phyloP scores from a whole-genome alignment of 1,284 basidiomycete genomes.

The Abortiporus biennis region DNA sequence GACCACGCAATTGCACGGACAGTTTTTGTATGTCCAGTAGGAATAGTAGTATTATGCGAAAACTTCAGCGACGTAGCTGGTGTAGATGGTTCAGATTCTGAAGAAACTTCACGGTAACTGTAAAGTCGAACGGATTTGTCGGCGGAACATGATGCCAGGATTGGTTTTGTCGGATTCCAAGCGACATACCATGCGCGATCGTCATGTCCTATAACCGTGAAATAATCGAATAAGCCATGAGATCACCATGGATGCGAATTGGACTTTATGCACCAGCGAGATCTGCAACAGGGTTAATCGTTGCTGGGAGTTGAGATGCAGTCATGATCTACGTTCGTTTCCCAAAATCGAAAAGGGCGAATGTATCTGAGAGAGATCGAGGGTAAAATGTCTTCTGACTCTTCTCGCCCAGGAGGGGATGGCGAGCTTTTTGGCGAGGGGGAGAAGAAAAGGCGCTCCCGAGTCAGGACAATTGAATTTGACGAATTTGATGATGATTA shows the following conservation, averaged over 20 bases:
- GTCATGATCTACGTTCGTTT: too few relatives aligned
- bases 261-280: slow-evolving; percentile 25
- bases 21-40: slow-evolving; percentile 86
- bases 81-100: slow-evolving; percentile 19
- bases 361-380: too few relatives aligned
- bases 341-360: too few relatives aligned
- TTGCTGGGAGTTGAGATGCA: slow-evolving; percentile 5
- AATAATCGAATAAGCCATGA: neutral
- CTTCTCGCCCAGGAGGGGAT: too few relatives aligned
- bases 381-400: too few relatives aligned
- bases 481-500: too few relatives aligned
- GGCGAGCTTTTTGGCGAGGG: too few relatives aligned
- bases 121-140: slow-evolving; percentile 92
- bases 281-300: slow-evolving; percentile 22
- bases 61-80: slow-evolving; percentile 34
- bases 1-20: slow-evolving; percentile 91
- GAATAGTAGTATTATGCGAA: slow-evolving; percentile 54
- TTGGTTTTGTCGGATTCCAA: slow-evolving; percentile 83
- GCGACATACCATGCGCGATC: slow-evolving; percentile 87
- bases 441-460: too few relatives aligned
- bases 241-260: neutral
- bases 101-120: slow-evolving; percentile 40
- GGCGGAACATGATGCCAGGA: slow-evolving; percentile 90
- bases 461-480: too few relatives aligned
- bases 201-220: slow-evolving; percentile 57